Evolutionary conservation across 116 monocot species (phyloP), one percentile per base, ranked within the genome.

Genomic region (Trichopus zeylanicus): DNA sequence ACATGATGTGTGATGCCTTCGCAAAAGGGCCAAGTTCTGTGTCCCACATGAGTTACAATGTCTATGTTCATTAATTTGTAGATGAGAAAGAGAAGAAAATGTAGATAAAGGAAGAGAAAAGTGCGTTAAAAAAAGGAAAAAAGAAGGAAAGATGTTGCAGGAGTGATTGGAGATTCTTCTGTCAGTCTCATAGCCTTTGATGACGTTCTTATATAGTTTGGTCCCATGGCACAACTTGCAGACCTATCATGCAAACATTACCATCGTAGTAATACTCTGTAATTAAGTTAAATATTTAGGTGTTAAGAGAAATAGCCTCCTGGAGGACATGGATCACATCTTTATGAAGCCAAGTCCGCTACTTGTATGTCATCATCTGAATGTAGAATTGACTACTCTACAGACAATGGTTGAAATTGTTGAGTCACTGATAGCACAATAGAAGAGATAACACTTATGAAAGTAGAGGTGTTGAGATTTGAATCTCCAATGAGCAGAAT

Each of bases 141-240:
- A 54, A 54, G 25, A 54, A 29, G 29, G n/a, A 27, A 29, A 26
- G 24, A 29, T 24, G 26, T 20, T 57, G 58, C 16, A 28, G 67
- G 26, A 67, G 55, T 67, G 48, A 74, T 67, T 68, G 57, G 59
- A 62, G 74, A 74, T 74, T 62, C 67, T 52, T 56, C 35, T 67
- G 62, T 49, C 66, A 68, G 67, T 22, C 13, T 13, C 60, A 56
- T 61, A 67, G 67, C 61, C 67, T 72, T 72, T 47, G 62, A 47
- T 51, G 37, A 33, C 58, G n/a, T 22, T 42, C 39, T 58, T 48
- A 42, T 23, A 18, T 62, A 68, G 63, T 38, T 48, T 75, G 63
- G 75, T 75, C 69, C 64, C 63, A 68, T 18, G n/a, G n/a, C n/a
- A n/a, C n/a, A n/a, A n/a, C n/a, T n/a, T n/a, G n/a, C n/a, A n/a